Evolutionary conservation across 2,329 filamentous ascomycete genomes (phyloP), one percentile per base, ranked within the genome.

Genomic region (Neofusicoccum parvum): DNA sequence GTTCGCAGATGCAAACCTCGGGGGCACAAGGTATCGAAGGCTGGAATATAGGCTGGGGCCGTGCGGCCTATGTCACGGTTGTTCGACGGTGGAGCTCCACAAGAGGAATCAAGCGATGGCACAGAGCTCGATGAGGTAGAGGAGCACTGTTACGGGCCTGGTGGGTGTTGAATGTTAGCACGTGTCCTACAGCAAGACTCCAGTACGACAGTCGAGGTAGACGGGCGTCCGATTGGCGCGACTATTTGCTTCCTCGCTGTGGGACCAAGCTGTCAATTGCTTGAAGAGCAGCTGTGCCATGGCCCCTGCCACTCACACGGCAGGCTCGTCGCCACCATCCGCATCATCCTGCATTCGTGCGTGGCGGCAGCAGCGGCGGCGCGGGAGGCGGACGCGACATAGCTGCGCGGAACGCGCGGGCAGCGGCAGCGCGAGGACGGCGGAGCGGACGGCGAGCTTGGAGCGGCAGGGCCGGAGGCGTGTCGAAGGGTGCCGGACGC

Each of bases 191-290:
- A 70, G 67, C 67, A 66, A 70, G 69, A 66, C 67, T 67, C 68
- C 65, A 67, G 73, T 74, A 72, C 71, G 69, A 76, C 75, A 32
- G 58, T 63, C 60, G 64, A 56, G 56, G 65, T 68, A 65, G 69
- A 68, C 67, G 68, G 65, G 71, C 67, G 60, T 67, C 63, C 67
- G 70, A 74, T 69, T 69, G 69, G 70, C 67, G 70, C 73, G 69
- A 68, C 70, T 69, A 12, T 70, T 70, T 72, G 72, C 68, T 68
- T 67, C 68, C 68, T 72, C 60, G 72, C 69, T 72, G 76, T 76
- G 72, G 68, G 71, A 77, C 76, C 70, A 67, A 71, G 72, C 74
- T 76, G 76, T 76, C 74, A 65, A 77, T 70, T 70, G 68, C 73
- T 74, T 68, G 68, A 74, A 72, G 68, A 51, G 65, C 68, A 66